phyloP scores from a whole-genome alignment of 108 stramenopile genomes.

The Nitzschia inconspicua region DNA sequence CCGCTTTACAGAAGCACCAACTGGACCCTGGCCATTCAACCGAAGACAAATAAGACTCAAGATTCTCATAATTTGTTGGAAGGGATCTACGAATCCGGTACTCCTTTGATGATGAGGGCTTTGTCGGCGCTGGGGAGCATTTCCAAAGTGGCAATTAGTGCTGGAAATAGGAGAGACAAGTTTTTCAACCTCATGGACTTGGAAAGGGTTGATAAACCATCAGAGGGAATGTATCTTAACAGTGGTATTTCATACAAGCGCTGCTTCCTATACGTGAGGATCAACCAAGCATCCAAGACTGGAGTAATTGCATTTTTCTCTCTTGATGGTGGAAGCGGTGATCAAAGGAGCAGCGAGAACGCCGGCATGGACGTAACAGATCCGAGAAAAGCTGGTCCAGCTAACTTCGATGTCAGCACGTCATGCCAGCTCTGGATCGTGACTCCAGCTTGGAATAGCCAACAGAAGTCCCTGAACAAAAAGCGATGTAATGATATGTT shows the following conservation, averaged over 20 bases:
- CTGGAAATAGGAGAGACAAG: constrained; percentile 28
- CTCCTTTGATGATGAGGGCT: constrained; percentile 76
- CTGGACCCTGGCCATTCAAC: constrained; percentile 57
- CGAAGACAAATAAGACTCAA: constrained; percentile 23
- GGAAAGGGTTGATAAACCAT: constrained; percentile 47
- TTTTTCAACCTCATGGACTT: constrained; percentile 62
- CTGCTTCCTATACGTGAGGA: constrained; percentile 78
- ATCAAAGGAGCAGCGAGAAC: constrained; percentile 15
- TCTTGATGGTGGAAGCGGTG: constrained; percentile 54
- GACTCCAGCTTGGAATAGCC: constrained; percentile 66
- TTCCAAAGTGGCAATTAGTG: constrained; percentile 31
- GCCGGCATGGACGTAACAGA: constrained; percentile 38
- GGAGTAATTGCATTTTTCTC: constrained; percentile 74
- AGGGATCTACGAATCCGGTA: constrained; percentile 85
- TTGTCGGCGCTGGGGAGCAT: constrained; percentile 85
- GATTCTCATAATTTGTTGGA: constrained; percentile 46
- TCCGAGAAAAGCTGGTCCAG: constrained; percentile 17
- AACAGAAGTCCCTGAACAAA: constrained; percentile 55
- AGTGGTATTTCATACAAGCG: constrained; percentile 57
- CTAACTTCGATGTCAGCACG: constrained; percentile 46
- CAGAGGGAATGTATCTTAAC: constrained; percentile 66
- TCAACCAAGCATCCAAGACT: constrained; percentile 59
- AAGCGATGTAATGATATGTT: constrained; percentile 72
- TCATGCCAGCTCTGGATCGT: constrained; percentile 77
- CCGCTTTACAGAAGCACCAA: constrained; percentile 47